phyloP scores from a whole-genome alignment of 306 rosid species.

The Gillenia trifoliata region DNA sequence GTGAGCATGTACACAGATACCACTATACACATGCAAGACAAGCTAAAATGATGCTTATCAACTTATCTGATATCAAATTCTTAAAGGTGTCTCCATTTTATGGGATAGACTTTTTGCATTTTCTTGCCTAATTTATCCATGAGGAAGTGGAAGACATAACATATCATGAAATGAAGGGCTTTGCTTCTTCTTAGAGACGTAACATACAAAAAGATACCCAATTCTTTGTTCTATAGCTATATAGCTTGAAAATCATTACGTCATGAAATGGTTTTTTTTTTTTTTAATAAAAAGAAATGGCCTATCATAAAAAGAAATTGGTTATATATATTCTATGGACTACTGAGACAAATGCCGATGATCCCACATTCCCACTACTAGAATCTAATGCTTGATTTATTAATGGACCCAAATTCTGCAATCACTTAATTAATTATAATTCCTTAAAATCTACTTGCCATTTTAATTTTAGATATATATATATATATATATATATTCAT shows the following conservation, averaged over 20 bases:
- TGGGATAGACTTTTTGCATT: background rate
- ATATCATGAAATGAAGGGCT: constrained; percentile 2
- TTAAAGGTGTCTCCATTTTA: constrained; percentile 10
- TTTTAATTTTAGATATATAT: background rate
- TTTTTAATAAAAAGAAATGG: background rate
- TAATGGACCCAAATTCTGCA: background rate
- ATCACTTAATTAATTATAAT: background rate
- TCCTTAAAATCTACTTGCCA: background rate
- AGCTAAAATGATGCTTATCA: constrained; percentile 16
- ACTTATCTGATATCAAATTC: background rate
- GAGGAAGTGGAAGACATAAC: background rate
- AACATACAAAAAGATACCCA: background rate
- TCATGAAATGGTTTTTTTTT: background rate
- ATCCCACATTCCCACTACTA: constrained; percentile 13
- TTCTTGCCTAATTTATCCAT: background rate
- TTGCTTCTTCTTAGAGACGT: constrained; percentile 1
- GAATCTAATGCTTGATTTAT: too few relatives aligned
- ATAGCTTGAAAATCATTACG: background rate
- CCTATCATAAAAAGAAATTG: background rate
- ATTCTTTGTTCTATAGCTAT: background rate
- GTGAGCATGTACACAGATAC: background rate
- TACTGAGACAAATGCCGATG: constrained; percentile 5
- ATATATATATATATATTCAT: too few relatives aligned
- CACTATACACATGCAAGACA: background rate
- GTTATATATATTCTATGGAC: background rate